These are phyloP conservation scores for Sphaceloma murrayae DNA, from an alignment of 2,329 filamentous ascomycete genomes.

Conservation along the genomic window DNA sequence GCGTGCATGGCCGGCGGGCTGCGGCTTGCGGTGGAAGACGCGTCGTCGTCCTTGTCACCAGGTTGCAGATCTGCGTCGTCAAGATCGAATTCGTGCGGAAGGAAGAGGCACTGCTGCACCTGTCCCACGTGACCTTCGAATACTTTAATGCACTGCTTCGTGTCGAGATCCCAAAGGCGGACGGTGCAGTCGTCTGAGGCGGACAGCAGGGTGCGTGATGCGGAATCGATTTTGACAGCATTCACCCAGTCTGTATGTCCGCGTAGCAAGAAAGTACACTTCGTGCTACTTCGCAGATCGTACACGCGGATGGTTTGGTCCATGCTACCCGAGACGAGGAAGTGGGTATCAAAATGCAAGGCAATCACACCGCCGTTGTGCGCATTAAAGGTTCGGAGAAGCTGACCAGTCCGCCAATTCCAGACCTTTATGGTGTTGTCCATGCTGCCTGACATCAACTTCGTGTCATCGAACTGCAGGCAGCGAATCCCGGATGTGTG, in stretches of 20 bases:
- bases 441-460: conserved; percentile 81
- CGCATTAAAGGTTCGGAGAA: conserved; percentile 67
- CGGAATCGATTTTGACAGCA: conserved; percentile 75
- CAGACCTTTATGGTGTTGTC: conserved; percentile 85
- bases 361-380: conserved; percentile 77
- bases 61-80: conserved; percentile 56
- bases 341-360: conserved; percentile 75
- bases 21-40: conserved; percentile 25
- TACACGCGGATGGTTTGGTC: conserved; percentile 88
- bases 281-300: conserved; percentile 63
- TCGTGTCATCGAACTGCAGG: conserved; percentile 84
- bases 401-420: conserved; percentile 91
- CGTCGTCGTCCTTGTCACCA: conserved; percentile 45
- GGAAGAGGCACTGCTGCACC: conserved; percentile 79
- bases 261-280: conserved; percentile 66
- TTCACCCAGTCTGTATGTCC: conserved; percentile 96
- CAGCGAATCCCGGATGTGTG: conserved; percentile 78
- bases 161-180: conserved; percentile 88
- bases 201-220: conserved; percentile 68
- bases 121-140: conserved; percentile 91
- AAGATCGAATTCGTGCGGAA: conserved; percentile 82
- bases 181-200: conserved; percentile 89
- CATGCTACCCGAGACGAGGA: conserved; percentile 79
- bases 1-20: conserved; percentile 17
- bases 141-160: conserved; percentile 61